Conservation (phyloP, 768 basidiomycete species). For the Trametopsis cervina region DNA sequence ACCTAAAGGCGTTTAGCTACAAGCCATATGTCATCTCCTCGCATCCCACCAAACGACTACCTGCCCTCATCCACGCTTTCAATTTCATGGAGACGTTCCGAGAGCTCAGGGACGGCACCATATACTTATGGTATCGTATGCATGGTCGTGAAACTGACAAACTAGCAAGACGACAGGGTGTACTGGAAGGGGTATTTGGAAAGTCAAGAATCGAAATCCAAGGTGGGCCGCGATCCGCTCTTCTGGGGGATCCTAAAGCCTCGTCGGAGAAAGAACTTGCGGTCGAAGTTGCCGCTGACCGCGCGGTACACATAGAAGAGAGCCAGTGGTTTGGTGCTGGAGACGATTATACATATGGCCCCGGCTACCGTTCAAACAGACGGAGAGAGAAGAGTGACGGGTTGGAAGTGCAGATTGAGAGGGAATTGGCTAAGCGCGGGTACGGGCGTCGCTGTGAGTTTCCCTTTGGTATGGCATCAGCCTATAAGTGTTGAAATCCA, state of each 20-base stretch:
- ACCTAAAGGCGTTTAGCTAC: constrained; percentile 69
- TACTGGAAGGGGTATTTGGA: constrained; percentile 28
- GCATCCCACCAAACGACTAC: constrained; percentile 43
- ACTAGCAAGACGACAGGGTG: constrained; percentile 36
- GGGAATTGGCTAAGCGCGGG: constrained; percentile 44
- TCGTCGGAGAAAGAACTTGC: constrained; percentile 11
- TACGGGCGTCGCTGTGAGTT: constrained; percentile 22
- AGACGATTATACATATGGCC: constrained; percentile 38
- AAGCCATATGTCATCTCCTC: constrained; percentile 41
- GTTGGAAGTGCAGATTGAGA: constrained; percentile 45
- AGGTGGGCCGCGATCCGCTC: constrained; percentile 7
- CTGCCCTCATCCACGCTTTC: constrained; percentile 55
- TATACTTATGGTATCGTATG: constrained; percentile 51
- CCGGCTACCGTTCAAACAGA: constrained; percentile 22
- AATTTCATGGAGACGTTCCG: constrained; percentile 64
- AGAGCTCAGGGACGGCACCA: constrained; percentile 50
- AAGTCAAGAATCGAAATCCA: constrained; percentile 19
- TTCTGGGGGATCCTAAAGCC: not conserved
- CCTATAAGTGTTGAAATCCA: constrained; percentile 3
- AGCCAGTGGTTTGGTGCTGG: constrained; percentile 48
- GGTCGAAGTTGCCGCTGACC: constrained; percentile 36
- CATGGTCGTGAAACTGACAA: constrained; percentile 48
- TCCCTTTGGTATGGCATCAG: not conserved
- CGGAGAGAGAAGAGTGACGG: constrained; percentile 45
- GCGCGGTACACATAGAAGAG: constrained; percentile 37